Conservation (phyloP, 2,329 filamentous ascomycete genomes). For the Fusarium verticillioides region DNA sequence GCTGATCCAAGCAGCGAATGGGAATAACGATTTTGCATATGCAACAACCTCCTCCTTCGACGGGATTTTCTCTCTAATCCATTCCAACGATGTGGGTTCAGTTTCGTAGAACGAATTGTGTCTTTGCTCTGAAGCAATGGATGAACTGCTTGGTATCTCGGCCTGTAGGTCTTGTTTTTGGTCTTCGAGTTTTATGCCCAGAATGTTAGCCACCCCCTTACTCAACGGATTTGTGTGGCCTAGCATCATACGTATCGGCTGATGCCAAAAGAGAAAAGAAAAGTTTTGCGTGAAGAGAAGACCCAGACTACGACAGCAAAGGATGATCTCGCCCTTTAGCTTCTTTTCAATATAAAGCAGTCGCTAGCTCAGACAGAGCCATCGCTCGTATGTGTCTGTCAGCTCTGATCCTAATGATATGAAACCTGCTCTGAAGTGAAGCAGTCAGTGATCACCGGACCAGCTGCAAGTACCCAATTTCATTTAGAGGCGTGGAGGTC, state of each 20-base stretch:
- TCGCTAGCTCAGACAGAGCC: not conserved
- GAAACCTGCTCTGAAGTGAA: not conserved
- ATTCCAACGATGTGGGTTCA: slow-evolving; percentile 80
- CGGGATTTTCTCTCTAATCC: slow-evolving; percentile 73
- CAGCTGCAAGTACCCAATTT: slow-evolving; percentile 5
- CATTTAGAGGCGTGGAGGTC: slow-evolving; percentile 22
- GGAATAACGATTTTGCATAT: slow-evolving; percentile 82
- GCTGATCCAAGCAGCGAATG: slow-evolving; percentile 88
- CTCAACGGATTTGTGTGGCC: slow-evolving; percentile 66
- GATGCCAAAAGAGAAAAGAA: too few species aligned
- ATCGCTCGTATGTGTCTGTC: not conserved
- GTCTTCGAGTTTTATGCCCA: slow-evolving; percentile 83
- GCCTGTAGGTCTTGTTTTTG: slow-evolving; percentile 60
- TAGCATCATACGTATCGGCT: slow-evolving; percentile 25
- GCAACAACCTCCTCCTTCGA: slow-evolving; percentile 60
- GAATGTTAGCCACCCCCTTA: slow-evolving; percentile 77
- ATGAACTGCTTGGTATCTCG: slow-evolving; percentile 80
- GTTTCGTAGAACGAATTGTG: slow-evolving; percentile 85
- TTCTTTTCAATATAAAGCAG: not conserved
- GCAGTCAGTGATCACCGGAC: slow-evolving; percentile 14
- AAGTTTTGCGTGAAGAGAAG: not conserved
- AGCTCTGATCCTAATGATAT: not conserved
- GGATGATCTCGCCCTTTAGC: not conserved
- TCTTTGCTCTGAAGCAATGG: slow-evolving; percentile 77
- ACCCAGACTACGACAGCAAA: not conserved